Evolutionary conservation across 106 monocot genomes (phyloP).

Genomic region (Platanthera guangdongensis): DNA sequence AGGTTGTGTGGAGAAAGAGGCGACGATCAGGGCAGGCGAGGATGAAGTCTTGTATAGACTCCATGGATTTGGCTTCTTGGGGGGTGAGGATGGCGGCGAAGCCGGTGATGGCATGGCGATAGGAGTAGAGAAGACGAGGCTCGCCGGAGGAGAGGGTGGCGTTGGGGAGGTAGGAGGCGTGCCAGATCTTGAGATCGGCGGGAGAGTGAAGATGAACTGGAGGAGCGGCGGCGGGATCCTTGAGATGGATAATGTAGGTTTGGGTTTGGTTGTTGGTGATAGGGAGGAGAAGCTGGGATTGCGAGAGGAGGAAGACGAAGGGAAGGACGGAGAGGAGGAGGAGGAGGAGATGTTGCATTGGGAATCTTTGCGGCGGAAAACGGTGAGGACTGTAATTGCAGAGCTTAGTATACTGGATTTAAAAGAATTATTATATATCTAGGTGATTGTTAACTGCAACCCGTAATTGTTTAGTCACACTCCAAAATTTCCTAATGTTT

Average conservation of each 20-base stretch:
- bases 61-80: conserved; percentile 17
- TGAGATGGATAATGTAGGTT: conserved; percentile 18
- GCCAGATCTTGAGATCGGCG: conserved; percentile 13
- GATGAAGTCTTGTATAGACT: conserved; percentile 22
- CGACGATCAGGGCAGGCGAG: conserved; percentile 10
- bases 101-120: conserved; percentile 26
- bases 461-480: too few species aligned
- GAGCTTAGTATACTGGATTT: too few species aligned
- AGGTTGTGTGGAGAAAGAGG: conserved; percentile 28
- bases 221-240: not conserved
- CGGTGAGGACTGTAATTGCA: not conserved
- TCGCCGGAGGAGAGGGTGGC: not conserved
- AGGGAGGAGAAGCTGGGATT: not conserved
- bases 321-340: not conserved
- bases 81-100: conserved; percentile 37
- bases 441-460: too few species aligned
- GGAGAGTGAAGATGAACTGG: not conserved
- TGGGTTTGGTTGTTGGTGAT: conserved; percentile 4
- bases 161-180: conserved; percentile 29
- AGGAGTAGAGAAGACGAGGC: conserved; percentile 29
- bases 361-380: not conserved
- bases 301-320: too few species aligned
- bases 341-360: not conserved
- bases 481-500: too few species aligned
- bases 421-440: too few species aligned